Conservation (phyloP, 2,329 filamentous ascomycete genomes). For the Sporothrix brunneoviolacea region DNA sequence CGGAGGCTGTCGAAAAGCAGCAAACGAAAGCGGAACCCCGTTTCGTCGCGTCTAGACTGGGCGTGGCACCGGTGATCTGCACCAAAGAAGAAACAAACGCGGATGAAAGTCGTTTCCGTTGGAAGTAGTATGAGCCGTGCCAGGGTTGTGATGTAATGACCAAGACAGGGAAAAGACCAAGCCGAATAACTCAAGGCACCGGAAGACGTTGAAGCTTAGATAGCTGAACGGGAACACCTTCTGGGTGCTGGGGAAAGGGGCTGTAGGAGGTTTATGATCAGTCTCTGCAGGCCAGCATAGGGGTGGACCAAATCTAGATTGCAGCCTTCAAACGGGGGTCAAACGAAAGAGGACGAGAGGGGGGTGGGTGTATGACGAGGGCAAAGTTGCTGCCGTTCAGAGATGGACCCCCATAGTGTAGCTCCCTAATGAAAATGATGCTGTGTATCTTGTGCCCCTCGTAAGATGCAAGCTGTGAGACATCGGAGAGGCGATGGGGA, state of each 20-base stretch:
- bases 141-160: not conserved
- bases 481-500: slow-evolving; percentile 21
- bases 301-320: slow-evolving; percentile 14
- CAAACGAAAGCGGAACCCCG: slow-evolving; percentile 5
- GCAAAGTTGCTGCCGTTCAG: not conserved
- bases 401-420: not conserved
- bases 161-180: not conserved
- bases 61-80: slow-evolving; percentile 12
- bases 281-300: slow-evolving; percentile 6
- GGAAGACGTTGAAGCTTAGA: not conserved
- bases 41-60: slow-evolving; percentile 7
- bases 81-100: not conserved
- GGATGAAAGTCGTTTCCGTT: not conserved
- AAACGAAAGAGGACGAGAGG: not conserved
- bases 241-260: not conserved
- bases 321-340: slow-evolving; percentile 10
- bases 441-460: slow-evolving; percentile 26
- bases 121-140: not conserved
- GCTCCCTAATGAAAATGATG: not conserved
- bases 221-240: not conserved
- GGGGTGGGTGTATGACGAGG: slow-evolving; percentile 5
- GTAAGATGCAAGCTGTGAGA: slow-evolving; percentile 25
- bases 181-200: not conserved
- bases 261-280: slow-evolving; percentile 13
- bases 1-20: not conserved